Evolutionary conservation across 768 basidiomycete species (phyloP), one percentile per base, ranked within the genome.

Genomic region (Paxillus rubicundulus): DNA sequence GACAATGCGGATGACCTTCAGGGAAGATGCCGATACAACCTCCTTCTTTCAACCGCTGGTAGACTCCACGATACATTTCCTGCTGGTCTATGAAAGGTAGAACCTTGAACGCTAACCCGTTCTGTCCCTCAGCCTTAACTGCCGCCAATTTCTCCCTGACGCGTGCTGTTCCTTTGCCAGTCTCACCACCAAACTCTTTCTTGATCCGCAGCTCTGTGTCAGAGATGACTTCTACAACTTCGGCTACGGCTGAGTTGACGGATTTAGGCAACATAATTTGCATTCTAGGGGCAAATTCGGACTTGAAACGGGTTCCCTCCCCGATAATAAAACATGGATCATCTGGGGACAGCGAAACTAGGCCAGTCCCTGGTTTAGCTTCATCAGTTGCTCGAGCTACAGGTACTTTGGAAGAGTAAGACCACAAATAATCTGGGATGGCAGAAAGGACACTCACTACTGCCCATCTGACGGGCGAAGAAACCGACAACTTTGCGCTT

Each of bases 1-100:
- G 51, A 42, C 6, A 43, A 37, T n/a, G 24, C 8, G 13, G 53
- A 70, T 52, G 59, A 92, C 95, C 96, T 86, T 98, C 97, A 36
- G 97, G 97, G 66, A 98, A 98, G 57, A 99, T 98, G 42, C 97
- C 95, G 55, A 99, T 95, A 58, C 86, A 85, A 13, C 92, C 92
- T 9, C 92, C 92, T 51, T 87, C 82, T 51, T 83, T 89, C 50
- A 98, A 73, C 50, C 83, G 81, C 64, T 92, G 79, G 69, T 97
- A 99, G 5, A 98, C 97, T 53, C 91, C 79, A 16, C 86, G 83
- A 70, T 98, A 99, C 86, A 97, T 98, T 47, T 91, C 84, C 56
- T 89, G 83, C 66, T 98, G 97, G 73, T 99, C 90, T 55, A 99
- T 84, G 65, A 86, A 86, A 1, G 95, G 93, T 52, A 98, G 70